phyloP scores from a whole-genome alignment of 345 rosid genomes.

The Gossypium australe region DNA sequence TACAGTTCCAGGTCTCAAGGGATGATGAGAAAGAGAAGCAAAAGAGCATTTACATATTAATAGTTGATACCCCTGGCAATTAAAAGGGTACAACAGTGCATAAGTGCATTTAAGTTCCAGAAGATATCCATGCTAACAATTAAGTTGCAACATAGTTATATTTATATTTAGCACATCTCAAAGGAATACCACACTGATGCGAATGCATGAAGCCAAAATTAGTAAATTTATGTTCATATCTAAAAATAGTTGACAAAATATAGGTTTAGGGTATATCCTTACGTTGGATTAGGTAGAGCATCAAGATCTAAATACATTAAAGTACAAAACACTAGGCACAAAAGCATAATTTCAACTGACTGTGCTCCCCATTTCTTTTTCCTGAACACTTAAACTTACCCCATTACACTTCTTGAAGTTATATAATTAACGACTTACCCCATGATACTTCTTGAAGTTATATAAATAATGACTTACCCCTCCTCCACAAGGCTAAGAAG shows the following conservation, averaged over 20 bases:
- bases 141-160: neutral
- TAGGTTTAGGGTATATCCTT: neutral
- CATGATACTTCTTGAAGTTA: neutral
- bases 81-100: neutral
- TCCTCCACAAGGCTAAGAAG: neutral
- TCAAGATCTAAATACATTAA: neutral
- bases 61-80: neutral
- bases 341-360: neutral
- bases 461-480: neutral
- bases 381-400: neutral
- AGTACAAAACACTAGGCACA: neutral
- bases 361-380: neutral
- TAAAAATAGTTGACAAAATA: neutral
- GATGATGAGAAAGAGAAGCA: neutral
- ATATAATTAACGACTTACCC: neutral
- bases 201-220: neutral
- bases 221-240: neutral
- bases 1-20: neutral
- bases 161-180: neutral
- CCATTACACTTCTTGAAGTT: neutral
- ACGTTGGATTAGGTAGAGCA: neutral
- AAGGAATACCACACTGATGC: neutral
- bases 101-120: neutral
- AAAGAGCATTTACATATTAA: neutral
- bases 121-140: neutral